phyloP scores from a whole-genome alignment of 83 land plant species.

The Thuja plicata region DNA sequence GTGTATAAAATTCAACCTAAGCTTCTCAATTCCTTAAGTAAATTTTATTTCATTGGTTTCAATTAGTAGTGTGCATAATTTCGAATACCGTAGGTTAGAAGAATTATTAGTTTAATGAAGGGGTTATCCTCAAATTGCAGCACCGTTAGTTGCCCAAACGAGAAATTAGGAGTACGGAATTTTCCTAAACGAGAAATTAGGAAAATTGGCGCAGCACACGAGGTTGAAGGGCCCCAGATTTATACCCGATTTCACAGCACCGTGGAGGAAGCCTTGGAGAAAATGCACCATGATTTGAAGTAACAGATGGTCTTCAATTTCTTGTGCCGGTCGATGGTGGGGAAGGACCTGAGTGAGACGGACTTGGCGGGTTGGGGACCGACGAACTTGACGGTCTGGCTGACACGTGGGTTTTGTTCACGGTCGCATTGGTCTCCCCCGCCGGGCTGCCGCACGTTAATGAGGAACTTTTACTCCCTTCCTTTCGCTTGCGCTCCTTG shows the following conservation, averaged over 20 bases:
- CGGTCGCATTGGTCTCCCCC: background rate
- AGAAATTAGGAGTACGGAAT: no score
- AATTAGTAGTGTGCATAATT: no score
- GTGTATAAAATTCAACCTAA: no score
- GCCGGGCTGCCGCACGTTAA: conserved; percentile 17
- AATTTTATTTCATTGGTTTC: no score
- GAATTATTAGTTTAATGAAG: no score
- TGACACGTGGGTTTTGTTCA: conserved; percentile 6
- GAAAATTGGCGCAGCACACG: conserved; percentile 20
- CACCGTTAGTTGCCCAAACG: no score
- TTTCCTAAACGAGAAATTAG: no score
- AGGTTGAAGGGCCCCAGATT: conserved; percentile 27
- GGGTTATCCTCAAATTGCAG: no score
- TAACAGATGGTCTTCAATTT: conserved; percentile 51
- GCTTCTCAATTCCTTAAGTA: no score
- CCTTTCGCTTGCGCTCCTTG: conserved; percentile 14
- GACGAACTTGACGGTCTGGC: conserved; percentile 21
- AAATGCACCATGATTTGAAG: conserved; percentile 19
- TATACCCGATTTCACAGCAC: conserved; percentile 31
- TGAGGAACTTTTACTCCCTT: conserved; percentile 23
- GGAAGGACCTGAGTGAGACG: conserved; percentile 52
- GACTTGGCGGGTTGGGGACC: conserved; percentile 19
- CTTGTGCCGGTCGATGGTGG: conserved; percentile 43
- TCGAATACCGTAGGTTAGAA: no score
- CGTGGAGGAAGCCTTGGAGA: conserved; percentile 48